phyloP scores from a whole-genome alignment of 495 filamentous ascomycete species.

The Rhypophila decipiens region DNA sequence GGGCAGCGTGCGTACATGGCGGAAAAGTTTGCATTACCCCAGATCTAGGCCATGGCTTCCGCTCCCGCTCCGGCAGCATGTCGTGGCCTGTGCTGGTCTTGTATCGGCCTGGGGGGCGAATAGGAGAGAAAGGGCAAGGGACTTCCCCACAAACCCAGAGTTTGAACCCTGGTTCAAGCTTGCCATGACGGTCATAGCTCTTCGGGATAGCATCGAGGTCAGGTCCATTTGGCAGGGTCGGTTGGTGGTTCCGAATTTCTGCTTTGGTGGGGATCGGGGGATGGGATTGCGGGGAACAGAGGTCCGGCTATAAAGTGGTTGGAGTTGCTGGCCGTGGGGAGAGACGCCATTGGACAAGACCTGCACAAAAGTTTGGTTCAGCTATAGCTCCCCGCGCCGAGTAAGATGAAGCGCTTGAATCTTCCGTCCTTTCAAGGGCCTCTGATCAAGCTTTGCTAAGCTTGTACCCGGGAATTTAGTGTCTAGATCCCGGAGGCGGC shows the following conservation, averaged over 20 bases:
- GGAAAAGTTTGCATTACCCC: too few species aligned
- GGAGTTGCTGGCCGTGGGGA: not conserved
- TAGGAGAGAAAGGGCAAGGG: too few species aligned
- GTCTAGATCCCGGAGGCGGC: not conserved
- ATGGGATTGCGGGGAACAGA: too few species aligned
- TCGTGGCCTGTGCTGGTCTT: too few species aligned
- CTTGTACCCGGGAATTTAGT: not conserved
- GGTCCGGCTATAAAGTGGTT: not conserved
- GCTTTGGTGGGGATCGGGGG: not conserved
- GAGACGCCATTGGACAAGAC: not conserved
- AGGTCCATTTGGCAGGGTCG: not conserved
- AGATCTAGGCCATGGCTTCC: too few species aligned
- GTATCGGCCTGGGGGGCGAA: too few species aligned
- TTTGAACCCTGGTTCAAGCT: too few species aligned
- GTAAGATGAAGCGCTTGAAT: not conserved
- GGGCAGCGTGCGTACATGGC: too few species aligned
- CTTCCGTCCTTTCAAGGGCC: not conserved
- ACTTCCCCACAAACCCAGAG: too few species aligned
- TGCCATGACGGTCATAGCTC: not conserved
- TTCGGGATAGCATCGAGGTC: not conserved
- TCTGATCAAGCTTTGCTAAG: not conserved
- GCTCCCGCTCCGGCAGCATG: too few species aligned
- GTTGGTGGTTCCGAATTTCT: not conserved
- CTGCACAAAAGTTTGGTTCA: conserved; percentile 1
- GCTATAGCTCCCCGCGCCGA: conserved; percentile 3